Evolutionary conservation across 495 filamentous ascomycete species (phyloP).

Genomic region (Xanthoparmelia taractica): DNA sequence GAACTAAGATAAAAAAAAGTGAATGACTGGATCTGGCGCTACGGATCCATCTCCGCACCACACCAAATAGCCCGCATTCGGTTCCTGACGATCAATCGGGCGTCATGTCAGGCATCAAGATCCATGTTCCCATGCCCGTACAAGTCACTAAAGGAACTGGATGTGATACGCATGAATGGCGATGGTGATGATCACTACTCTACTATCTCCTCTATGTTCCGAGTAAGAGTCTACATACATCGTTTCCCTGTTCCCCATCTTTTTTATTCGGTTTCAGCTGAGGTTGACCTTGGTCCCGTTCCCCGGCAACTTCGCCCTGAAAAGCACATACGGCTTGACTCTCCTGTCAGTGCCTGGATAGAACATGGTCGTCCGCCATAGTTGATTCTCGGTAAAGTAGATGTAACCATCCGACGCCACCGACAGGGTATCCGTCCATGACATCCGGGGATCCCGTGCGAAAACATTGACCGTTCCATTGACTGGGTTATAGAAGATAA

Average conservation of each 20-base stretch:
- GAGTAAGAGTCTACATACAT: no score
- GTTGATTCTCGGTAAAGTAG: slow-evolving; percentile 30
- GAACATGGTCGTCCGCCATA: slow-evolving; percentile 22
- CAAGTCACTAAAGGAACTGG: no score
- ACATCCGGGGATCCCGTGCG: slow-evolving; percentile 34
- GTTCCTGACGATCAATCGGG: slow-evolving; percentile 14
- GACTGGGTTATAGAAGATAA: slow-evolving; percentile 35
- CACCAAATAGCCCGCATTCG: slow-evolving; percentile 6
- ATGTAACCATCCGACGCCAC: slow-evolving; percentile 30
- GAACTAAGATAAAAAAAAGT: no score
- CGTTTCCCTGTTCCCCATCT: background rate
- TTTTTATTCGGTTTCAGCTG: slow-evolving; percentile 1
- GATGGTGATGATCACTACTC: background rate
- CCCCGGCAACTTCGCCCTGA: slow-evolving; percentile 30
- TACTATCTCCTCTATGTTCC: background rate
- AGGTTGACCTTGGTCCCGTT: slow-evolving; percentile 30
- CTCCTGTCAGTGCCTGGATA: slow-evolving; percentile 29
- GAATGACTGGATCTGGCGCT: background rate
- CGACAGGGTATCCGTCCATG: slow-evolving; percentile 32
- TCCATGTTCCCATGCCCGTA: no score
- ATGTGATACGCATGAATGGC: background rate
- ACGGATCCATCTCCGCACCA: slow-evolving; percentile 9
- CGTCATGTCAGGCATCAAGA: no score
- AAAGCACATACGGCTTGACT: slow-evolving; percentile 33
- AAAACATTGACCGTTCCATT: slow-evolving; percentile 33